Evolutionary conservation across 352 stramenopile genomes (phyloP), one percentile per base, ranked within the genome.

Genomic region (Phytopythium helicoides): DNA sequence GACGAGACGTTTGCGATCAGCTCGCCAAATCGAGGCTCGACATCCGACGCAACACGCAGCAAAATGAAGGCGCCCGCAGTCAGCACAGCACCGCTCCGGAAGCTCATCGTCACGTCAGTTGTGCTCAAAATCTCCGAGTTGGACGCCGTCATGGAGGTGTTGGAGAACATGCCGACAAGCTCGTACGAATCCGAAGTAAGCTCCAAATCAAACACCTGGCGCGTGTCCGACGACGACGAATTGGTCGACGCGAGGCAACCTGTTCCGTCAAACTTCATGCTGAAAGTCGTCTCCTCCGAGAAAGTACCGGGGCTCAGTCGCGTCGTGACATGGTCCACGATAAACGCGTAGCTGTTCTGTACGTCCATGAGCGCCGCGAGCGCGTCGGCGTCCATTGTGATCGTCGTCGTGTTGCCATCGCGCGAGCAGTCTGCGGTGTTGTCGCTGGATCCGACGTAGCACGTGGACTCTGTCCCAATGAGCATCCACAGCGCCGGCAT

Each of bases 401-500:
- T 69, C 10, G 77, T 45, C 3, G 82, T 89, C 8, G 57, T 61
- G 55, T 92, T 92, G 22, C 74, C 76, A 7, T 74, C 62, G 12
- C 77, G 61, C 5, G 54, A 54, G 52, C 81, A 92, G 15, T 61
- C 45, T 22, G 87, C 70, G 3, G n/a, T 11, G 0, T 36, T 55
- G 45, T 66, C 55, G 15, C 47, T 9, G 1, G 48, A 47, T 21
- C 53, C 66, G 1, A 71, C 53, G 22, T 53, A 66, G 45, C 79
- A 89, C 19, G 70, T 55, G 3, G 71, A 81, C 3, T 39, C 38
- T 0, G 36, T 34, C 37, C 60, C 69, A 52, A 81, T 69, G 23
- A 89, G 54, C 21, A 68, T 44, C 82, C 82, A 92, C 3, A 83
- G 60, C 41, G 66, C 64, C n/a, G 82, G 82, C 38, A 77, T 72